Percentiles rank a stretch among this genome's conserved stretches.
Conservation (phyloP, 805 yeast species). For the Yarrowia deformans region DNA sequence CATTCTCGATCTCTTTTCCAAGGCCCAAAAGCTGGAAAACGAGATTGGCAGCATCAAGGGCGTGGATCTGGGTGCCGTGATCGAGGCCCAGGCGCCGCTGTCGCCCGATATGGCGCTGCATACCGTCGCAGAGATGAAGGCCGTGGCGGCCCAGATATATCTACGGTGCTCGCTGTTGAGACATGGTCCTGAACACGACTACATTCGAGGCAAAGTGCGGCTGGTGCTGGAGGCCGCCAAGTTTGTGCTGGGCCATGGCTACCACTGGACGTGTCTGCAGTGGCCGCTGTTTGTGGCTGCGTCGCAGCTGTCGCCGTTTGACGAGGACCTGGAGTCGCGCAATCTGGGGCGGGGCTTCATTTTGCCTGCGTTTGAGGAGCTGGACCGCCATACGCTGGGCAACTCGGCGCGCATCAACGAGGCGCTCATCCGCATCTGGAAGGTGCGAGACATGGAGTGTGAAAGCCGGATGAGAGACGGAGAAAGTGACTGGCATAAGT, state of each 20-base stretch:
- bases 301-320: constrained; percentile 9
- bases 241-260: constrained; percentile 17
- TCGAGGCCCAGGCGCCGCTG: constrained; percentile 1
- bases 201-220: constrained; percentile 29
- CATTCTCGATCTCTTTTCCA: constrained; percentile 27
- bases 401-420: constrained; percentile 29
- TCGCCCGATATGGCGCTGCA: constrained; percentile 27
- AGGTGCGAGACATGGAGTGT: constrained; percentile 25
- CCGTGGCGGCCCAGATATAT: constrained; percentile 19
- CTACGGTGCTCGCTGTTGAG: constrained; percentile 25
- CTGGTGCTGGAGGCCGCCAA: constrained; percentile 24
- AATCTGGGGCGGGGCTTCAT: constrained; percentile 17
- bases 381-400: constrained; percentile 25
- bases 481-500: constrained; percentile 33
- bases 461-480: constrained; percentile 24
- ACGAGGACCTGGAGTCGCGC: constrained; percentile 26
- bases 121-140: constrained; percentile 20
- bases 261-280: constrained; percentile 27
- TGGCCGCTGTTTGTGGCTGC: constrained; percentile 17
- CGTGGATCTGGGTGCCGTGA: constrained; percentile 17
- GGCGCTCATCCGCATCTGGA: constrained; percentile 26
- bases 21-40: constrained; percentile 34
- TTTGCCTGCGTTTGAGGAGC: constrained; percentile 27
- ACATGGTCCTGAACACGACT: constrained; percentile 25
- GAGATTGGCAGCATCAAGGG: constrained; percentile 35